Evolutionary conservation across 1,284 basidiomycete species (phyloP).

Genomic region (Entoloma clypeatum): DNA sequence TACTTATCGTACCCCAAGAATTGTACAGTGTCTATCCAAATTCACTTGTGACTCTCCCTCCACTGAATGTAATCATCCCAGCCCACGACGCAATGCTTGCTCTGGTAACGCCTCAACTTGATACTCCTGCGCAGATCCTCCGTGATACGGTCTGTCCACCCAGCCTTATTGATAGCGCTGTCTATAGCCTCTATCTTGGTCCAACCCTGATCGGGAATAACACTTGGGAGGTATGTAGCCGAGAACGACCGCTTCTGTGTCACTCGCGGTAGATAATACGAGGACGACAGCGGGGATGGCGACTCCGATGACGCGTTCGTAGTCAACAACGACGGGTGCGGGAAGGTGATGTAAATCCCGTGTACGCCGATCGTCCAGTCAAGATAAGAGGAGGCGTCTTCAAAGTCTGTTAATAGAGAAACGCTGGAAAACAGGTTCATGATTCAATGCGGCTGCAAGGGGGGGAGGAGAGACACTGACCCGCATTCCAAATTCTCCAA

Average conservation of each 20-base stretch:
- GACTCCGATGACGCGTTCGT: slow-evolving; percentile 51
- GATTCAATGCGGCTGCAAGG: slow-evolving; percentile 2
- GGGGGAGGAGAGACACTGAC: slow-evolving; percentile 45
- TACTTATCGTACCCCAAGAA: slow-evolving; percentile 8
- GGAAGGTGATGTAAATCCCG: slow-evolving; percentile 88
- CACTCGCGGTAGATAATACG: slow-evolving; percentile 51
- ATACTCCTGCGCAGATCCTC: slow-evolving; percentile 79
- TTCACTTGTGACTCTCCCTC: slow-evolving; percentile 39
- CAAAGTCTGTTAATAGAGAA: slow-evolving; percentile 91
- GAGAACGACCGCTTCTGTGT: slow-evolving; percentile 61
- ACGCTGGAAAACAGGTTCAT: slow-evolving; percentile 47
- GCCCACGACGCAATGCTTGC: slow-evolving; percentile 63
- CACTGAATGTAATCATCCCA: slow-evolving; percentile 81
- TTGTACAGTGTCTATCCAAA: slow-evolving; percentile 9
- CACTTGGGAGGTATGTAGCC: slow-evolving; percentile 94
- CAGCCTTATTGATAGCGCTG: slow-evolving; percentile 90
- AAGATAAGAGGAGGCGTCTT: slow-evolving; percentile 79
- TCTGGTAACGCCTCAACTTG: slow-evolving; percentile 83
- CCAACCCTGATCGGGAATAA: slow-evolving; percentile 93
- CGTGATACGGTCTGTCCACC: slow-evolving; percentile 79
- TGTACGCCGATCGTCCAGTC: slow-evolving; percentile 93
- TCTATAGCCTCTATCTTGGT: slow-evolving; percentile 84
- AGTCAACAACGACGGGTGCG: slow-evolving; percentile 64
- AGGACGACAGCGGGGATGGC: slow-evolving; percentile 68
- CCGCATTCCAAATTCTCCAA: slow-evolving; percentile 80